Base-by-base conservation (phyloP, 768 basidiomycete species). In the Pholiota molesta region DNA sequence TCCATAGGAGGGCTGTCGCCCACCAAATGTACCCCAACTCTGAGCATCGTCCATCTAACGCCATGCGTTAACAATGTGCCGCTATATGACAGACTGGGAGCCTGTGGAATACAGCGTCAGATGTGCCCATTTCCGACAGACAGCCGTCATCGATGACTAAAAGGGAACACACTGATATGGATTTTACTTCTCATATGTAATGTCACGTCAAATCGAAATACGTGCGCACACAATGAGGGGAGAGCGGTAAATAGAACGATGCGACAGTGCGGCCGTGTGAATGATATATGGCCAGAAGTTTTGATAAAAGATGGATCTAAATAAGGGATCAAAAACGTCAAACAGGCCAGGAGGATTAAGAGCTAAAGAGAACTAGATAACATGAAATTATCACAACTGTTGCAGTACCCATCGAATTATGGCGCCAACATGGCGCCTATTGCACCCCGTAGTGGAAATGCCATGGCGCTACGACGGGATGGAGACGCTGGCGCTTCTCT, bases 291-390 rank as follows among this genome's bases (percentile, higher is more conserved):
- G 47, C 3, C 47, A 49, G 47, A 49, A 49, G 47, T 49, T 28
- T 49, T 49, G 47, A 49, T 49, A 49, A 49, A 49, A 49, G 47
- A 49, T 49, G 21, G 47, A 49, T 49, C 47, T 49, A 49, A 49
- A 49, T 8, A 26, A 26, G 19, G 23, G 13, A 28, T 11, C 11
- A 19, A 49, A 49, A n/a, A 49, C 47, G 47, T 49, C 47, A 49
- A 26, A 14, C 35, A 5, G 19, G 17, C 4, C 42, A 21, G 11
- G 13, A 11, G 11, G 19, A 11, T 5, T 11, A 19, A 49, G 10
- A 8, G 23, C 19, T 7, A 13, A 14, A 19, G 0, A 19, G n/a
- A 49, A 49, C n/a, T 8, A 21, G 13, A 23, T 21, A 49, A n/a
- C 2, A 1, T 1, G n/a, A 14, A 21, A 26, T 23, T 2, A 13